These are phyloP conservation scores for Alternaria sp. DNA, from an alignment of 2,329 filamentous ascomycete genomes.

Conservation along the genomic window DNA sequence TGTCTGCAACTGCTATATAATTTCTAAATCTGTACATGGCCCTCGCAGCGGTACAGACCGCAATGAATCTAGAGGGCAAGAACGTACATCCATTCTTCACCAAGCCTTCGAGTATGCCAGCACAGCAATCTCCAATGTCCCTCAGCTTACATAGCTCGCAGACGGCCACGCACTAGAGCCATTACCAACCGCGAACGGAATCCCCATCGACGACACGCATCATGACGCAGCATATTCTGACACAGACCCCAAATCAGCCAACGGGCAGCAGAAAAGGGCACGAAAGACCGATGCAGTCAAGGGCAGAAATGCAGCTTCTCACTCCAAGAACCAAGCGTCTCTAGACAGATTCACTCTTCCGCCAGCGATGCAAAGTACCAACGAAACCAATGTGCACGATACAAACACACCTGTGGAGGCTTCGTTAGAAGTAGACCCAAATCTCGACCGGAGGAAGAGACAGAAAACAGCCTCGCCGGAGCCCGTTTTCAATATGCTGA, in stretches of 20 bases:
- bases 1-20: constrained; percentile 29
- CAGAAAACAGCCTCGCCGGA: constrained; percentile 48
- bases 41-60: constrained; percentile 45
- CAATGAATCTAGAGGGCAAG: constrained; percentile 51
- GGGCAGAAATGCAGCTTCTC: constrained; percentile 18
- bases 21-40: constrained; percentile 44
- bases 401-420: constrained; percentile 10
- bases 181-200: constrained; percentile 10
- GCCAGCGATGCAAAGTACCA: constrained; percentile 6
- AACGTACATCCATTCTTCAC: constrained; percentile 52
- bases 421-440: constrained; percentile 41
- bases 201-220: constrained; percentile 22
- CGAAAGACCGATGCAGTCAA: constrained; percentile 32
- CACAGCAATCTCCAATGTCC: no score
- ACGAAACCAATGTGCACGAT: neutral
- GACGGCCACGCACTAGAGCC: constrained; percentile 25
- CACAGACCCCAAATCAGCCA: constrained; percentile 21
- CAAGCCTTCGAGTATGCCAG: constrained; percentile 37
- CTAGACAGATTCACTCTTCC: constrained; percentile 39
- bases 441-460: constrained; percentile 48
- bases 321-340: constrained; percentile 35
- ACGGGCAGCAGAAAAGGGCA: constrained; percentile 34
- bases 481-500: neutral
- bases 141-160: constrained; percentile 16
- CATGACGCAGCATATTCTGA: constrained; percentile 30